Conservation (phyloP, 2,329 filamentous ascomycete species). For the Helotiales sp. region DNA sequence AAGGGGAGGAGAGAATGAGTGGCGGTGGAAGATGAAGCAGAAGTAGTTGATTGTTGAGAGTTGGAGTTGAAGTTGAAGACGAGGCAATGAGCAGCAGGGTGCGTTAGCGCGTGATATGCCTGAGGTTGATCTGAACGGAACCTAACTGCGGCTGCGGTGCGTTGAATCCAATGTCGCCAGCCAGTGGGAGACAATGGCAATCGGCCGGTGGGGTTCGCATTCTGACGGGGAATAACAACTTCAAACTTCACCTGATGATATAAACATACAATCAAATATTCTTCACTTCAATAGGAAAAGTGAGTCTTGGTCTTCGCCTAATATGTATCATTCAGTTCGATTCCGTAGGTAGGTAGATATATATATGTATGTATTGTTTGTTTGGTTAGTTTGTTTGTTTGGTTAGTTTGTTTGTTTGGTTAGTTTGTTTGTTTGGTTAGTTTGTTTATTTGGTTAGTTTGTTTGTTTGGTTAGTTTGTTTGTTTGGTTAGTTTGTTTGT, state of each 20-base stretch:
- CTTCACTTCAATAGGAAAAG: no score
- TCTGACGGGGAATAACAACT: not conserved
- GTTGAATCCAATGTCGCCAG: not conserved
- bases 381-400: no score
- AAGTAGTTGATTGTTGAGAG: constrained; percentile 4
- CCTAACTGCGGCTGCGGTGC: not conserved
- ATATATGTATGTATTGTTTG: no score
- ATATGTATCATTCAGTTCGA: no score
- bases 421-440: no score
- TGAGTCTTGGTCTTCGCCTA: no score
- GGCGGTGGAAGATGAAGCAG: constrained; percentile 2
- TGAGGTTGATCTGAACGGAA: not conserved
- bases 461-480: not conserved
- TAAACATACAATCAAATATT: no score
- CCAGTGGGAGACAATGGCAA: not conserved
- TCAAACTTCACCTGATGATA: no score
- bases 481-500: not conserved
- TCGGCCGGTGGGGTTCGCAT: not conserved
- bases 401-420: no score
- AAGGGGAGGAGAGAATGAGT: constrained; percentile 27
- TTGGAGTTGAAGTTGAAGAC: constrained; percentile 18
- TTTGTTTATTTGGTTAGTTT: no score
- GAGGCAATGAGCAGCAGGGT: constrained; percentile 10
- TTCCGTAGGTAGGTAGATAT: no score
- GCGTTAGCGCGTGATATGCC: not conserved